These are phyloP conservation scores for Akebia trifoliata DNA, from an alignment of 164 flowering plant species.

Conservation along the genomic window DNA sequence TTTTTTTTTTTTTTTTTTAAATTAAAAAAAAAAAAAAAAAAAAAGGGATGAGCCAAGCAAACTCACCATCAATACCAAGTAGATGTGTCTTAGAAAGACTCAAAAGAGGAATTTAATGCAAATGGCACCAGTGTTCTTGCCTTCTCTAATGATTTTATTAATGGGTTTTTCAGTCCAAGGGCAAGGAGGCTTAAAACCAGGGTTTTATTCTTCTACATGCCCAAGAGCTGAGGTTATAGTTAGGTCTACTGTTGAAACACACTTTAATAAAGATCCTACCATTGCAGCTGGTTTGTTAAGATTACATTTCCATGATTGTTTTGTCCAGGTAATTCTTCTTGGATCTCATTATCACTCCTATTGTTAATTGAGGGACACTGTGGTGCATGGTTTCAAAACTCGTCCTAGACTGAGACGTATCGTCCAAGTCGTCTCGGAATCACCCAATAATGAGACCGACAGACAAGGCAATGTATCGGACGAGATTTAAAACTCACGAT, in stretches of 20 bases:
- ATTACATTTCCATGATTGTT: conserved; percentile 75
- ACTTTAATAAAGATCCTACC: conserved; percentile 47
- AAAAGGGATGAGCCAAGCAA: not conserved
- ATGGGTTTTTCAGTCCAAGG: conserved; percentile 19
- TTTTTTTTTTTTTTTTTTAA: too few species aligned
- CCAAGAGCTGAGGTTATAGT: conserved; percentile 54
- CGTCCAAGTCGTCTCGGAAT: too few species aligned
- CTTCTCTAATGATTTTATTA: conserved; percentile 17
- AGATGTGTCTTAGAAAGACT: not conserved
- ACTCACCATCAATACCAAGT: conserved; percentile 4
- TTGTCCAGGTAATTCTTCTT: conserved; percentile 47
- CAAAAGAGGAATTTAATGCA: not conserved
- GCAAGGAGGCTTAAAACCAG: conserved; percentile 33
- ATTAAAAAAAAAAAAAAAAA: too few species aligned
- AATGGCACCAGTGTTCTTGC: conserved; percentile 23
- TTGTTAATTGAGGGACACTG: too few species aligned
- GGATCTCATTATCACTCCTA: not conserved
- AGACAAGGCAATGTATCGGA: too few species aligned
- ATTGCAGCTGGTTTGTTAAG: conserved; percentile 61
- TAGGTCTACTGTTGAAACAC: conserved; percentile 44
- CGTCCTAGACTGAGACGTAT: too few species aligned
- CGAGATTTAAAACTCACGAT: too few species aligned
- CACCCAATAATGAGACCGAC: too few species aligned
- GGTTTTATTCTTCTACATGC: conserved; percentile 53
- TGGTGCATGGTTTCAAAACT: too few species aligned